Evolutionary conservation across 768 basidiomycete genomes (phyloP).

Genomic region (Naematelia aurantialba): DNA sequence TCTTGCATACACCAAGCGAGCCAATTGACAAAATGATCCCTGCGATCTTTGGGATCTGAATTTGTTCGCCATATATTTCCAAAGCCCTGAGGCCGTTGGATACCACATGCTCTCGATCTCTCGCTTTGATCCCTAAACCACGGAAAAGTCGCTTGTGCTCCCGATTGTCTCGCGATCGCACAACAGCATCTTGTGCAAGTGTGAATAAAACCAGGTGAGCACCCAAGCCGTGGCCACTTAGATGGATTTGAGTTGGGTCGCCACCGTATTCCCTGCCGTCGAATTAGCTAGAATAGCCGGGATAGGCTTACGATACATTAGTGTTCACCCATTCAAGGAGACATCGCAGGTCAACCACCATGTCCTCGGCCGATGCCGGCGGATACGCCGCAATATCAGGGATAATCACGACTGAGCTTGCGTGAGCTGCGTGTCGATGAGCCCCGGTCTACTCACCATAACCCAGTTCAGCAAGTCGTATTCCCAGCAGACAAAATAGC

Average conservation of each 20-base stretch:
- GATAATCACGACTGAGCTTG: conserved; percentile 18
- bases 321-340: conserved; percentile 23
- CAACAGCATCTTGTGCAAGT: conserved; percentile 32
- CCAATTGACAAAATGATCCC: conserved; percentile 26
- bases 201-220: conserved; percentile 27
- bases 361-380: conserved; percentile 3
- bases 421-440: neutral
- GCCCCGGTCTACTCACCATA: conserved; percentile 23
- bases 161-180: conserved; percentile 28
- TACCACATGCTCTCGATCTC: conserved; percentile 1
- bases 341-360: conserved; percentile 19
- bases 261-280: conserved; percentile 20
- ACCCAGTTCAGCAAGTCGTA: conserved; percentile 12
- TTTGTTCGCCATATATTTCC: conserved; percentile 22
- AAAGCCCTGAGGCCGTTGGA: conserved; percentile 22
- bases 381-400: conserved; percentile 26
- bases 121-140: conserved; percentile 1
- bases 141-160: conserved; percentile 8
- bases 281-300: neutral
- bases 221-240: conserved; percentile 34
- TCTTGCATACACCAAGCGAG: neutral
- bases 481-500: conserved; percentile 9
- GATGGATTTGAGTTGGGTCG: conserved; percentile 15
- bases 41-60: conserved; percentile 18
- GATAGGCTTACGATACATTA: conserved; percentile 8